Conservation (phyloP, 257 asterid species). For the Ocimum tenuiflorum region DNA sequence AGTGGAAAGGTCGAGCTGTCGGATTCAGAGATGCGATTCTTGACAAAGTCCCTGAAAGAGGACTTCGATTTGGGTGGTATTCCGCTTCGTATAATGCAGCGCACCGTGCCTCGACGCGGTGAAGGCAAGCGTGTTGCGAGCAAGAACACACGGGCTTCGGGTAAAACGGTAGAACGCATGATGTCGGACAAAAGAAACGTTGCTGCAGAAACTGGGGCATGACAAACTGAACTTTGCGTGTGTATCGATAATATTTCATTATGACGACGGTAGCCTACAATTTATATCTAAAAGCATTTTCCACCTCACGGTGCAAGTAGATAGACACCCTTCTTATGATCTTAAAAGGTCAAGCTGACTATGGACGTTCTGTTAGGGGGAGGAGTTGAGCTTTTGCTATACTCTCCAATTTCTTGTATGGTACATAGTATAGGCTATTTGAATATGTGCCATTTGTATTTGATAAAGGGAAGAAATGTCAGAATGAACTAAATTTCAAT, state of each 20-base stretch:
- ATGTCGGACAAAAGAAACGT: conserved; percentile 55
- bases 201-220: conserved; percentile 20
- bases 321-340: too few relatives aligned
- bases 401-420: neutral
- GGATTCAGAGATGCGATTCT: conserved; percentile 75
- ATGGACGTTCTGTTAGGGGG: too few relatives aligned
- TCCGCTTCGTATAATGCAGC: conserved; percentile 82
- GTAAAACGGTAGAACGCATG: conserved; percentile 33
- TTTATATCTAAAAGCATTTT: too few relatives aligned
- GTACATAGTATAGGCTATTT: neutral
- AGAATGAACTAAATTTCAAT: neutral
- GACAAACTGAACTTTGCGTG: neutral
- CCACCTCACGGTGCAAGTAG: too few relatives aligned
- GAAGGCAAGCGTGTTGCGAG: conserved; percentile 19
- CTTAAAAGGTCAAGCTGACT: too few relatives aligned
- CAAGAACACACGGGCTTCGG: conserved; percentile 34
- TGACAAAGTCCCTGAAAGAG: conserved; percentile 74
- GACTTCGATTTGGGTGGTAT: conserved; percentile 92
- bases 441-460: neutral
- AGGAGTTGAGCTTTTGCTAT: too few relatives aligned
- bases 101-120: conserved; percentile 32
- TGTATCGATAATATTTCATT: too few relatives aligned
- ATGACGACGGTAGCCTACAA: too few relatives aligned
- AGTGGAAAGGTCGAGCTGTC: conserved; percentile 61
- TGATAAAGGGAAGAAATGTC: neutral